Percentiles rank a stretch among this genome's conserved stretches.
These are phyloP conservation scores for Tetrapisispora pingtungensis DNA, from an alignment of 805 yeast genomes.

Conservation along the genomic window DNA sequence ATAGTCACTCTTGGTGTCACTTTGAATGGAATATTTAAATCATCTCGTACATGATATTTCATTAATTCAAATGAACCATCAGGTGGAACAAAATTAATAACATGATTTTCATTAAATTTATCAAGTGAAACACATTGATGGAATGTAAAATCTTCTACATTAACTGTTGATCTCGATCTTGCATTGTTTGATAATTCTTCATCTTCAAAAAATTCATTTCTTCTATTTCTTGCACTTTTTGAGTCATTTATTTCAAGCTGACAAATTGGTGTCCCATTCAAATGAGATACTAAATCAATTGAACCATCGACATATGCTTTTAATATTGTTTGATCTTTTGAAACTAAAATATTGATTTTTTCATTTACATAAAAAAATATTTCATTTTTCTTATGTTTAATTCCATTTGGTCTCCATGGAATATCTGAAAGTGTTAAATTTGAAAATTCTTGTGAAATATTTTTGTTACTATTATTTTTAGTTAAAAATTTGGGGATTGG, in stretches of 20 bases:
- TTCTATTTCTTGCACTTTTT: slow-evolving; percentile 13
- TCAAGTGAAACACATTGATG: slow-evolving; percentile 78
- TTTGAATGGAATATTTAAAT: slow-evolving; percentile 60
- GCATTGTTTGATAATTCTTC: slow-evolving; percentile 28
- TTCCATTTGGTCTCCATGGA: slow-evolving; percentile 63
- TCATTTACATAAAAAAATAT: slow-evolving; percentile 69
- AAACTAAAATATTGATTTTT: slow-evolving; percentile 58
- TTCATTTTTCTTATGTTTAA: slow-evolving; percentile 75
- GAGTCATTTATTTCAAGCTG: slow-evolving; percentile 66
- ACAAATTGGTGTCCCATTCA: slow-evolving; percentile 79
- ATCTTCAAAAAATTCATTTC: slow-evolving; percentile 16
- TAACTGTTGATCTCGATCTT: slow-evolving; percentile 38
- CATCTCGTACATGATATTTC: slow-evolving; percentile 54
- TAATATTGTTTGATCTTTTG: slow-evolving; percentile 52
- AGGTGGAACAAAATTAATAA: slow-evolving; percentile 72
- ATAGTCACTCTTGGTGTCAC: slow-evolving; percentile 46
- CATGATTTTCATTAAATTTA: slow-evolving; percentile 52
- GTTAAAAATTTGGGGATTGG: slow-evolving; percentile 16
- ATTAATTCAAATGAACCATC: slow-evolving; percentile 80
- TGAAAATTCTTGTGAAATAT: slow-evolving; percentile 11
- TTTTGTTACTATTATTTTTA: slow-evolving; percentile 5
- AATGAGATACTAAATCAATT: slow-evolving; percentile 56
- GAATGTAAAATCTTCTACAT: slow-evolving; percentile 68
- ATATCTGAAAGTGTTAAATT: slow-evolving; percentile 29
- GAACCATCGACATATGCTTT: slow-evolving; percentile 70